Evolutionary conservation across 1,139 yeast genomes (phyloP), one percentile per base, ranked within the genome.

Genomic region (Scheffersomyces segobiensis): DNA sequence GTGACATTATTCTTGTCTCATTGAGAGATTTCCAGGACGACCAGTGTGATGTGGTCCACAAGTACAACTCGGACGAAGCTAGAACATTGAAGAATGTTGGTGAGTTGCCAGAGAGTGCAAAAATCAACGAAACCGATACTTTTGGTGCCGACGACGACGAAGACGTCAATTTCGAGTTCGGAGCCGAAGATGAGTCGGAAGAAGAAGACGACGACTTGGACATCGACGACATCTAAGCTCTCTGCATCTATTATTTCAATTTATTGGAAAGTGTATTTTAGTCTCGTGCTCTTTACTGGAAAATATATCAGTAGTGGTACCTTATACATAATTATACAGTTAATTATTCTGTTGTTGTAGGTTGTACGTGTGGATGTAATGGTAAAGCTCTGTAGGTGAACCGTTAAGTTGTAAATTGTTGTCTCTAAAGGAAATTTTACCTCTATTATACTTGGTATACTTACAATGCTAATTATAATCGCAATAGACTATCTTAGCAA

Each of bases 21-120:
- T 86, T 96, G 71, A 92, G 99, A 84, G 99, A 96, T 72, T 96
- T 95, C 87, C 98, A 96, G 79, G 98, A 95, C 72, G 97, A 92
- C 65, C 96, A 91, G 76, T 96, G 98, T 81, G 99, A 96, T 75
- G 98, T 96, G 66, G 95, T 96, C 57, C 96, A 95, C 78, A 95
- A 95, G 79, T 96, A 89, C 80, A 93, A 91, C 75, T 89, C 98
- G 53, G 99, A 96, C 72, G 99, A 96, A 80, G 99, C 99, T 60
- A 91, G 99, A 82, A 88, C 97, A 54, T 85, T 96, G 79, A 96
- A 96, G 82, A 90, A 87, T 63, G 91, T 89, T 76, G 99, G 99
- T 67, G 99, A 96, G 79, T 85, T 96, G 71, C 99, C 98, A 60
- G 96, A 95, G 77, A 85, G 88, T 67, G 98, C 99, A 64, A 91